Conservation (phyloP, 768 basidiomycete species). For the Lyophyllum semitale region DNA sequence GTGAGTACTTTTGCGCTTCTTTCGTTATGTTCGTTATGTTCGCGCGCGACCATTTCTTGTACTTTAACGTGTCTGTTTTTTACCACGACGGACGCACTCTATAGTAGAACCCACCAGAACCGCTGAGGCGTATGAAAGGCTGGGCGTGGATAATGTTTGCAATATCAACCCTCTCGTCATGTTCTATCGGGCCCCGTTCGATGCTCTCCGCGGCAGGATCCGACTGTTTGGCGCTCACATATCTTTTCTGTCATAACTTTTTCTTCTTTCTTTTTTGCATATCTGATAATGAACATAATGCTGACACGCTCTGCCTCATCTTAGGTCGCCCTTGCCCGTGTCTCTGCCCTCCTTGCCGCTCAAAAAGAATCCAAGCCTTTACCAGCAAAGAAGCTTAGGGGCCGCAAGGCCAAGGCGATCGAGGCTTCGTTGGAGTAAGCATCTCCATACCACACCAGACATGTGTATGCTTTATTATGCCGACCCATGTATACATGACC, state of each 20-base stretch:
- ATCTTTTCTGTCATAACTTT: conserved; percentile 14
- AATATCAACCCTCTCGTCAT: conserved; percentile 66
- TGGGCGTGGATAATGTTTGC: conserved; percentile 94
- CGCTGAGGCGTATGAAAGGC: conserved; percentile 67
- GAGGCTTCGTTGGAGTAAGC: conserved; percentile 19
- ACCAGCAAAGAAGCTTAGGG: conserved; percentile 71
- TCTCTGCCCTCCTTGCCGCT: conserved; percentile 68
- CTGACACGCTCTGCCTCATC: conserved; percentile 26
- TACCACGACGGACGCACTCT: conserved; percentile 65
- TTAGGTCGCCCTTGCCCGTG: conserved; percentile 76
- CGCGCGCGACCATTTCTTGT: too few species aligned
- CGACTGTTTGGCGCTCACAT: conserved; percentile 79
- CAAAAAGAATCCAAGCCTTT: conserved; percentile 71
- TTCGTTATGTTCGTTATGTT: conserved; percentile 11
- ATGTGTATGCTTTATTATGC: conserved; percentile 22
- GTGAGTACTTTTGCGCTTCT: conserved; percentile 47
- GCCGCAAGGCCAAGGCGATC: conserved; percentile 56
- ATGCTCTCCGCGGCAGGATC: conserved; percentile 54
- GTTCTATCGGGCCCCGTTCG: conserved; percentile 81
- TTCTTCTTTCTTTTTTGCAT: conserved; percentile 15
- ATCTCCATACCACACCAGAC: conserved; percentile 17
- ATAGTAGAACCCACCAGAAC: conserved; percentile 91
- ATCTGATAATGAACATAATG: conserved; percentile 1
- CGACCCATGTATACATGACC: conserved; percentile 23
- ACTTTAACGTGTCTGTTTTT: too few species aligned